Conservation (phyloP, 345 rosid genomes). For the Anastatica hierochuntica region DNA sequence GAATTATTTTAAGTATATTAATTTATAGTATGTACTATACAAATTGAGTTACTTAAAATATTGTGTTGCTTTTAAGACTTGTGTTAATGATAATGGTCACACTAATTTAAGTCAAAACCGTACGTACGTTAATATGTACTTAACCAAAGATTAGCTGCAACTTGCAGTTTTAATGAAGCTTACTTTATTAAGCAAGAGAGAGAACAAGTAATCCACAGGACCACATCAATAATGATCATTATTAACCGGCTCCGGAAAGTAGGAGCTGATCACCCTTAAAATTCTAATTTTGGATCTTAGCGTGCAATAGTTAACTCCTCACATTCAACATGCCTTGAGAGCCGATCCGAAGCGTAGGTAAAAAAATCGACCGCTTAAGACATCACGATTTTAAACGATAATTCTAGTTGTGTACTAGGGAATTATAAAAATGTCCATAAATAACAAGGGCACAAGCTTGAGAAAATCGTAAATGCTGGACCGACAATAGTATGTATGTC, state of each 20-base stretch:
- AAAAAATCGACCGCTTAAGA: no score
- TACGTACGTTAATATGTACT: conserved; percentile 26
- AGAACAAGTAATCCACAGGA: conserved; percentile 20
- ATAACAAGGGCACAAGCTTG: no score
- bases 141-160: conserved; percentile 15
- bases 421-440: no score
- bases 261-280: neutral
- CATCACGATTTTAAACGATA: no score
- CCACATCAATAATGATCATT: conserved; percentile 12
- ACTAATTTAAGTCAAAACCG: conserved; percentile 15
- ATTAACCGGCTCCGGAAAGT: neutral
- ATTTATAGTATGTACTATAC: neutral
- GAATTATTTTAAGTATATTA: neutral
- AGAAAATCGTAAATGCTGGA: no score
- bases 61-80: conserved; percentile 11
- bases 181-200: conserved; percentile 23
- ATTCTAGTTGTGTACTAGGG: no score
- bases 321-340: no score
- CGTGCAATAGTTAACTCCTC: no score
- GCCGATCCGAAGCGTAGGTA: no score
- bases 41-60: neutral
- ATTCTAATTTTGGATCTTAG: no score
- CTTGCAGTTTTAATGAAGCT: conserved; percentile 16
- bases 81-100: conserved; percentile 1
- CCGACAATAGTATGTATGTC: no score